Evolutionary conservation across 2,329 filamentous ascomycete genomes (phyloP), one percentile per base, ranked within the genome.

Genomic region (Ambrosiella beaveri): DNA sequence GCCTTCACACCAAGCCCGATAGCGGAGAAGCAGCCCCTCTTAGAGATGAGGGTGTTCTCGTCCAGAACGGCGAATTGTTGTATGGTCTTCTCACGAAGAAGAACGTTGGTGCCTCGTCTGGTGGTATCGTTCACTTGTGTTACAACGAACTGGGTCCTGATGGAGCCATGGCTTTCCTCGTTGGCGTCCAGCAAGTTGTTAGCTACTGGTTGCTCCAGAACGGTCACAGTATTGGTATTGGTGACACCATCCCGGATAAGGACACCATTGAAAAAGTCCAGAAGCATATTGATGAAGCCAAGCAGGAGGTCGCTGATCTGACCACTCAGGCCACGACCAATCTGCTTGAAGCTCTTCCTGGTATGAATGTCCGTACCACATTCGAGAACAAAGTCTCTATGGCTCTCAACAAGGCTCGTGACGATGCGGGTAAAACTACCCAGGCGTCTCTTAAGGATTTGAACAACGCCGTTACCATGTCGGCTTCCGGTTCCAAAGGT

Each of bases 361-460:
- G 93, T 79, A 96, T 98, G 90, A 98, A 94, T 63, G 86, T 98
- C 61, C 86, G 94, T 75, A 89, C 95, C 68, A 97, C 93, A 0
- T 98, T 99, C 68, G 93, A 99, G 72, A 94, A 86, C 73, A 91
- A 94, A 73, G 93, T 96, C 39, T 95, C 91, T 53, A 89, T 90
- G 70, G 88, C 88, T 59, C 76, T 98, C 57, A 97, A 98, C 73
- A 88, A 85, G 63, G 91, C 91, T 68, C 91, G 91, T 85, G 93
- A 98, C 68, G 86, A 90, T 70, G 93, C 93, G 67, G 93, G 93
- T 83, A 91, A 85, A 19, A 86, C 84, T 55, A 95, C 93, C 0
- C 87, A 94, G 71, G 85, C 88, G 72, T 89, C 86, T 76, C 74
- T 98, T 69, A 96, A 95, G 73, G 88, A 96, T 71, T 76, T 86